Evolutionary conservation across 2,329 filamentous ascomycete genomes (phyloP).

Genomic region (Talaromyces sp.): DNA sequence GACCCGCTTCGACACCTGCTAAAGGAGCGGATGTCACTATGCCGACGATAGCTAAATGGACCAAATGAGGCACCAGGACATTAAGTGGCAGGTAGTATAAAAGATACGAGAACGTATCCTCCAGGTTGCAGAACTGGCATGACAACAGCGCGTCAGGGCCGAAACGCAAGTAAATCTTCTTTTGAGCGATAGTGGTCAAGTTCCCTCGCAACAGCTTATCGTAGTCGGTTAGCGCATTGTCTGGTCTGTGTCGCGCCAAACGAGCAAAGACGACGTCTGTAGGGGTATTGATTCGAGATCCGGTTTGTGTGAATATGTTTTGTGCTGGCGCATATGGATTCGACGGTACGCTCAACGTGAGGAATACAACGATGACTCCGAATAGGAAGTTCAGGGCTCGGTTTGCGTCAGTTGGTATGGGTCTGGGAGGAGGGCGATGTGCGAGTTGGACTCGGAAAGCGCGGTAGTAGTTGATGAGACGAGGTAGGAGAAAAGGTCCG

Average conservation of each 20-base stretch:
- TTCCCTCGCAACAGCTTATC: slow-evolving; percentile 66
- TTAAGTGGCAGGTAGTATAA: slow-evolving; percentile 71
- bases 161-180: slow-evolving; percentile 77
- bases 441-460: slow-evolving; percentile 31
- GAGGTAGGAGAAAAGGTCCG: slow-evolving; percentile 41
- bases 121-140: slow-evolving; percentile 79
- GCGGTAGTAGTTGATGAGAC: slow-evolving; percentile 37
- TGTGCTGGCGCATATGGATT: slow-evolving; percentile 48
- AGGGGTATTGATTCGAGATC: slow-evolving; percentile 80
- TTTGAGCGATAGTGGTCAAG: slow-evolving; percentile 67
- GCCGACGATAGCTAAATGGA: slow-evolving; percentile 70
- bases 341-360: slow-evolving; percentile 66
- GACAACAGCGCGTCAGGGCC: slow-evolving; percentile 69
- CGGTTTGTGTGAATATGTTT: slow-evolving; percentile 75
- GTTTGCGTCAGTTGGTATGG: slow-evolving; percentile 32
- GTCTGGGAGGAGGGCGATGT: slow-evolving; percentile 36
- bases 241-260: slow-evolving; percentile 49
- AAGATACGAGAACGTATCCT: slow-evolving; percentile 68
- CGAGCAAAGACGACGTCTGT: slow-evolving; percentile 79
- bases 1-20: slow-evolving; percentile 59
- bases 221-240: slow-evolving; percentile 40
- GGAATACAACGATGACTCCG: slow-evolving; percentile 50
- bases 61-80: slow-evolving; percentile 71
- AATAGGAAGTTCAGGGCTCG: slow-evolving; percentile 51
- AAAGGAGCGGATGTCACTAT: slow-evolving; percentile 67